Base-by-base conservation (phyloP, 1,139 yeast species). In the Saccharomyces hybrid region DNA sequence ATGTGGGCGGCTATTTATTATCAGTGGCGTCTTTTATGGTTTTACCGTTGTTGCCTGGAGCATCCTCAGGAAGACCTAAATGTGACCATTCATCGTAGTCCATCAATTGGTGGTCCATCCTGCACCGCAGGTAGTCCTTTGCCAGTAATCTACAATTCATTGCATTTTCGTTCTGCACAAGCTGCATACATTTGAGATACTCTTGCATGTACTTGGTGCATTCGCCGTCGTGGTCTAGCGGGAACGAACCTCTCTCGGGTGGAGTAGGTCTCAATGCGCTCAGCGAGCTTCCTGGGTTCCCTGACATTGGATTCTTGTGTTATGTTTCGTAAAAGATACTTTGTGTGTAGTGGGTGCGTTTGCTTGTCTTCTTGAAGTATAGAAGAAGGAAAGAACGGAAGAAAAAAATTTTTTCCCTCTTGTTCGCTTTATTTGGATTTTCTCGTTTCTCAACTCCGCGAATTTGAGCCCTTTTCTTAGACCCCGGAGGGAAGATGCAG, bases 171-270 rank as follows among this genome's bases (percentile, higher is more conserved):
- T 93, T 93, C 56, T 78, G 78, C 13, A 91, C 89, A 48, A 83
- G 75, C 65, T 86, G 85, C 74, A 93, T 74, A 71, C 99, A 93
- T 54, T 82, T 75, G 59, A 93, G 74, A 68, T 93, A 93, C 57
- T 80, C 81, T 53, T 76, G 70, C 95, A 90, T 93, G 58, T 82
- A 80, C 26, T 76, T 76, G 16, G 83, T 81, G 68, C 98, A 93
- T 63, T 93, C 98, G 28, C 84, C 88, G 58, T 83, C 88, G 67
- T 93, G 99, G 65, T 93, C 99, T 52, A 93, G 75, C 0, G 98
- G 99, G 70, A 93, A 93, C 0, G 97, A 88, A 0, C 99, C 99
- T 63, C 97, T 76, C 63, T 91, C 96, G 3, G 99, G 99, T 28
- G 99, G 97, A 0, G 93, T 86, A 13, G 97, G 96, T 20, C 88